A percentile compares a stretch with the other conserved stretches of the same genome.
phyloP scores from a whole-genome alignment of 495 filamentous ascomycete species.

The Cenococcum geophilum region DNA sequence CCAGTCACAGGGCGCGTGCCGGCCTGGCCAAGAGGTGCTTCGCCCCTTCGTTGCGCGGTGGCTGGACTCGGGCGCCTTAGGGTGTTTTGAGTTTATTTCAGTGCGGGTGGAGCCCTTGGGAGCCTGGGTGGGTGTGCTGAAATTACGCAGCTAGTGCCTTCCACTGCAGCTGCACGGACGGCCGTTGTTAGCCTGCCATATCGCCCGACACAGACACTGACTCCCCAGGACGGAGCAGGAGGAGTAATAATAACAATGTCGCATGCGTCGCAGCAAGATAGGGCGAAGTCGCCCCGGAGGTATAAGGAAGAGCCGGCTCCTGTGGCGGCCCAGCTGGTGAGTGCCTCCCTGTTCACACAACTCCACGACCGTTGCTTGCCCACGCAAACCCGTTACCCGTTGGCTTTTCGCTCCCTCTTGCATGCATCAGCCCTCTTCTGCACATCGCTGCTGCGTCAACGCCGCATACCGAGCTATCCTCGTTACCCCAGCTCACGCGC shows the following conservation, averaged over 20 bases:
- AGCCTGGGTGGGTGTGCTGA: constrained; percentile 6
- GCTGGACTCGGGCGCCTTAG: constrained; percentile 21
- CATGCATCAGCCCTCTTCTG: constrained; percentile 33
- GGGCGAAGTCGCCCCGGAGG: constrained; percentile 32
- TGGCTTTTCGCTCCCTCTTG: constrained; percentile 28
- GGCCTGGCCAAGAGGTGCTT: not conserved
- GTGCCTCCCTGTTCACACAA: constrained; percentile 30
- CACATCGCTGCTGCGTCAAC: constrained; percentile 27
- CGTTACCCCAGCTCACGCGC: constrained; percentile 32
- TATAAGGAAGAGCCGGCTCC: constrained; percentile 39
- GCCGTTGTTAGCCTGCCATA: constrained; percentile 15
- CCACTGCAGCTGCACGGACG: constrained; percentile 17
- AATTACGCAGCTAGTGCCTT: constrained; percentile 7
- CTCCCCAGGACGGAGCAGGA: constrained; percentile 10
- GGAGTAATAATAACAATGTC: constrained; percentile 35
- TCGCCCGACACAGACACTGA: constrained; percentile 17
- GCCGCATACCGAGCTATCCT: constrained; percentile 29
- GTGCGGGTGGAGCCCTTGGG: constrained; percentile 14
- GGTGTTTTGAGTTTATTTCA: constrained; percentile 29
- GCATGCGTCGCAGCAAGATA: constrained; percentile 32
- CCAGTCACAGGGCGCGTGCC: not conserved
- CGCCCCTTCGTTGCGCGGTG: not conserved
- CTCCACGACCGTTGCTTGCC: constrained; percentile 8
- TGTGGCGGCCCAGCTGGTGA: constrained; percentile 36
- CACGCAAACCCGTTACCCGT: constrained; percentile 14